Percentiles rank a stretch among this genome's conserved stretches.
These are phyloP conservation scores for Claviceps cyperi DNA, from an alignment of 2,329 filamentous ascomycete species.

Conservation along the genomic window DNA sequence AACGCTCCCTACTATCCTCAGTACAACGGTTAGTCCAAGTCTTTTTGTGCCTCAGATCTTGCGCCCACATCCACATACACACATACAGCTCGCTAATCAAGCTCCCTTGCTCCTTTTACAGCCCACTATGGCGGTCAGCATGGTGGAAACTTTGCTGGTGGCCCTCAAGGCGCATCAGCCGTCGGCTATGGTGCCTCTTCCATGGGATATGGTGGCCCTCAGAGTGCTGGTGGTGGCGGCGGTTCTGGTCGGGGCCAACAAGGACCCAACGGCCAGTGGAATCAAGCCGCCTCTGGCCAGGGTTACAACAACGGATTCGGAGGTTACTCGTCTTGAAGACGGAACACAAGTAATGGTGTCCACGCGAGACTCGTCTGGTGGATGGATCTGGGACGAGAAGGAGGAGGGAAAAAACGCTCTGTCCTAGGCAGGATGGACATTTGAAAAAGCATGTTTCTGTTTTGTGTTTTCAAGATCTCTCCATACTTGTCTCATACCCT, in stretches of 20 bases:
- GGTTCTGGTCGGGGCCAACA: conserved; percentile 69
- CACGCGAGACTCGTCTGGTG: conserved; percentile 2
- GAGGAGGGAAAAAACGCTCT: conserved; percentile 4
- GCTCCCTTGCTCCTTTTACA: conserved; percentile 9
- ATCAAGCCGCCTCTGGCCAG: conserved; percentile 35
- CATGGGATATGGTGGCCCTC: conserved; percentile 56
- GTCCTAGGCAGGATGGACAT: conserved; percentile 5
- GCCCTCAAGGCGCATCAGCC: conserved; percentile 45
- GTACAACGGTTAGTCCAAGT: conserved; percentile 59
- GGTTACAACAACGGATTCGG: conserved; percentile 47
- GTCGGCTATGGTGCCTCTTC: conserved; percentile 50
- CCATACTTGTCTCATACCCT: conserved; percentile 10
- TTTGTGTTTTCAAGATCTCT: conserved; percentile 8
- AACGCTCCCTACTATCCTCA: conserved; percentile 87
- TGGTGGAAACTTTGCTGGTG: conserved; percentile 49
- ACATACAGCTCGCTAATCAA: conserved; percentile 4
- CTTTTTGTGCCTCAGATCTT: neutral
- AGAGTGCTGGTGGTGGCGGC: conserved; percentile 61
- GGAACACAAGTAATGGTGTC: conserved; percentile 2
- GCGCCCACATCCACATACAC: neutral
- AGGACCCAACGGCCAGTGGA: conserved; percentile 41
- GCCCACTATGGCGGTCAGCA: conserved; percentile 51
- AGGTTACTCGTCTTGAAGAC: conserved; percentile 44
- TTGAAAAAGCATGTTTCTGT: conserved; percentile 7
- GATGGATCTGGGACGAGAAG: conserved; percentile 2